These are phyloP conservation scores for Cercospora janseana DNA, from an alignment of 2,329 filamentous ascomycete genomes.

Conservation along the genomic window DNA sequence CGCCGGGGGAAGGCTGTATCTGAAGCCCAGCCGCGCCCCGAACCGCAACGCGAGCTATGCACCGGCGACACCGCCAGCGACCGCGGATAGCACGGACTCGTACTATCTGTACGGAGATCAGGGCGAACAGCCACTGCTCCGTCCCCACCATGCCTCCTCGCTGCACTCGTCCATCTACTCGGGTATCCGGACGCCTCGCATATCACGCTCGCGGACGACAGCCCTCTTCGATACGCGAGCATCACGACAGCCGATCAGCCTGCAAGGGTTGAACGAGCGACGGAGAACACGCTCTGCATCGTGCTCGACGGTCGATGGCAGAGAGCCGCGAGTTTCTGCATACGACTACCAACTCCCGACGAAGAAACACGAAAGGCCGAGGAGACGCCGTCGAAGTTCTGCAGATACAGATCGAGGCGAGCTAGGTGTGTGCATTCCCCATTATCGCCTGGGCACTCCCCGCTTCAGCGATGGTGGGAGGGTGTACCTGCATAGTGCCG, in stretches of 20 bases:
- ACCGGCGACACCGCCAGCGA: slow-evolving; percentile 34
- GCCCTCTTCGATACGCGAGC: slow-evolving; percentile 9
- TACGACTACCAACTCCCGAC: slow-evolving; percentile 30
- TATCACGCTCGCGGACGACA: slow-evolving; percentile 15
- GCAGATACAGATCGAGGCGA: slow-evolving; percentile 30
- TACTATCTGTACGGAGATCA: slow-evolving; percentile 17
- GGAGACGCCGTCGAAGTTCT: slow-evolving; percentile 31
- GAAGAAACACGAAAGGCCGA: slow-evolving; percentile 28
- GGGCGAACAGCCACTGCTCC: slow-evolving; percentile 19
- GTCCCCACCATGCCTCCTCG: slow-evolving; percentile 22
- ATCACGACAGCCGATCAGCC: slow-evolving; percentile 19
- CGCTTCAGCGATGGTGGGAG: slow-evolving; percentile 75
- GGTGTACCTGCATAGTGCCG: slow-evolving; percentile 75
- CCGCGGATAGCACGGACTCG: slow-evolving; percentile 25
- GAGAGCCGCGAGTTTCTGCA: slow-evolving; percentile 37
- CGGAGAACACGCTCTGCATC: slow-evolving; percentile 62
- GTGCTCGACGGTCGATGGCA: slow-evolving; percentile 70
- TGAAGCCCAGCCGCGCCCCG: slow-evolving; percentile 39
- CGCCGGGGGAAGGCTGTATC: slow-evolving; percentile 48
- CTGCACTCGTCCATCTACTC: slow-evolving; percentile 17
- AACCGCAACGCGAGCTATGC: slow-evolving; percentile 23
- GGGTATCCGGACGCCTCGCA: slow-evolving; percentile 31
- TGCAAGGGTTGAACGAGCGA: slow-evolving; percentile 24
- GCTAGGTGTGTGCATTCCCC: slow-evolving; percentile 60
- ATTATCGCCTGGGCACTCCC: slow-evolving; percentile 78